Percentiles rank a stretch among this genome's conserved stretches.
These are phyloP conservation scores for Phytophthora podocarpi DNA, from an alignment of 352 stramenopile genomes.

Conservation along the genomic window DNA sequence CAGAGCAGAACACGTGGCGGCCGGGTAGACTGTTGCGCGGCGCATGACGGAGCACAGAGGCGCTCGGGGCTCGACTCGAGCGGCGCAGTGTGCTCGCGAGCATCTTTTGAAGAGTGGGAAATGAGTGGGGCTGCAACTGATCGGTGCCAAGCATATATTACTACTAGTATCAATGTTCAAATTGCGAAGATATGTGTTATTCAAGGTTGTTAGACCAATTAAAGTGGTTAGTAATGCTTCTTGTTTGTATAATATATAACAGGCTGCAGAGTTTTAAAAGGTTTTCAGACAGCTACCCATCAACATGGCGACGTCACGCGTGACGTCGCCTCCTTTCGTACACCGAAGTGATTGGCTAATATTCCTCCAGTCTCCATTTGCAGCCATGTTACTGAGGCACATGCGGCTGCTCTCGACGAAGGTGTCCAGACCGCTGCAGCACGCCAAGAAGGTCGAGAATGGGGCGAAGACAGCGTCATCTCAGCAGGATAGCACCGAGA, in stretches of 20 bases:
- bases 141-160: background rate
- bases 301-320: constrained; percentile 2
- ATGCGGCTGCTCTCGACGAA: constrained; percentile 28
- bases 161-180: background rate
- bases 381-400: constrained; percentile 11
- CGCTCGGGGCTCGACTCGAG: constrained; percentile 17
- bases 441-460: background rate
- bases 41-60: background rate
- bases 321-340: constrained; percentile 17
- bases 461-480: background rate
- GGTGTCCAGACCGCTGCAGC: constrained; percentile 11
- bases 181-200: background rate
- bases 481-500: background rate
- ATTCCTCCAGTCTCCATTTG: constrained; percentile 5
- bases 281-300: constrained; percentile 4
- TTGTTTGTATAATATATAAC: too few species aligned
- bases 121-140: constrained; percentile 5
- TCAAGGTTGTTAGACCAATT: too few species aligned
- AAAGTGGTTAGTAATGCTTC: too few species aligned
- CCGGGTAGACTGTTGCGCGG: constrained; percentile 12
- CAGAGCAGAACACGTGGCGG: constrained; percentile 56
- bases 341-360: constrained; percentile 4
- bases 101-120: constrained; percentile 26
- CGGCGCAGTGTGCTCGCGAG: constrained; percentile 32
- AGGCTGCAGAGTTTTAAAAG: background rate